Percentiles rank a stretch among this genome's conserved stretches.
Conservation (phyloP, 345 rosid species). For the Populus simonii region DNA sequence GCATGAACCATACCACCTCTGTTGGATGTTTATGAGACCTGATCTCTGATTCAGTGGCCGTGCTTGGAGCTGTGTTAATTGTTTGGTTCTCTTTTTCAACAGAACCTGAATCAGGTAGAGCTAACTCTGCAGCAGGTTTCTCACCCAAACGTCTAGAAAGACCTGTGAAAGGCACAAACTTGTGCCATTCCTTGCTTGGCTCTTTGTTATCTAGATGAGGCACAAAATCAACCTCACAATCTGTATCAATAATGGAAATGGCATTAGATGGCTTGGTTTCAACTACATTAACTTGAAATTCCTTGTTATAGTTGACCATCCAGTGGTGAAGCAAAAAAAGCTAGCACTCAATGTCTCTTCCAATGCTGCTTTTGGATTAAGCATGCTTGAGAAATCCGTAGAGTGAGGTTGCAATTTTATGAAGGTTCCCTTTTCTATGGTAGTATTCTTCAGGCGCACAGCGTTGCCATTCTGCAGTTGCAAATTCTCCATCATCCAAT, state of each 20-base stretch:
- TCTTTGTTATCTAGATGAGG: conserved; percentile 16
- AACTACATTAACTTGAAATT: conserved; percentile 8
- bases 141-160: conserved; percentile 5
- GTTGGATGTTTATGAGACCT: too few relatives aligned
- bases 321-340: conserved; percentile 25
- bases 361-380: conserved; percentile 20
- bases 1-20: neutral
- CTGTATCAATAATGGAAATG: conserved; percentile 17
- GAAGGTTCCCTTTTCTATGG: conserved; percentile 11
- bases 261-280: conserved; percentile 30
- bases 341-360: conserved; percentile 15
- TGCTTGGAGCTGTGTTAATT: neutral
- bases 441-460: neutral
- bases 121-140: neutral
- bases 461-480: conserved; percentile 9
- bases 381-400: neutral
- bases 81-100: neutral
- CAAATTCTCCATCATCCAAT: conserved; percentile 33
- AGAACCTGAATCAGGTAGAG: neutral
- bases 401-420: neutral
- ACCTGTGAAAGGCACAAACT: conserved; percentile 3
- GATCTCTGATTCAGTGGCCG: too few relatives aligned
- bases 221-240: conserved; percentile 27
- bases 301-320: conserved; percentile 11
- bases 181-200: neutral